Conservation (phyloP, 805 yeast species). For the Allodekkera sacchari region DNA sequence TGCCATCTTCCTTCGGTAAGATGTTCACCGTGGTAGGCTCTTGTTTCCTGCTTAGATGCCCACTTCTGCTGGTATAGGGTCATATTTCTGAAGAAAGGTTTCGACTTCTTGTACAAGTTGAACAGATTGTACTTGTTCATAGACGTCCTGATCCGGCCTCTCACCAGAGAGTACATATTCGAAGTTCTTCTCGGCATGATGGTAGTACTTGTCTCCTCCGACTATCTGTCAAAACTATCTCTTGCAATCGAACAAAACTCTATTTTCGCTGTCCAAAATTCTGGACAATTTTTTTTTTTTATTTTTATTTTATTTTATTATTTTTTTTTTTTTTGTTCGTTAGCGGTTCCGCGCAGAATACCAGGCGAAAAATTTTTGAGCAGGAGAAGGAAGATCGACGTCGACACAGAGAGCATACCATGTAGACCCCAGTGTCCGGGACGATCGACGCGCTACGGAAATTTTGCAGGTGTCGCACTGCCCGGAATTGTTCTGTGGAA, state of each 20-base stretch:
- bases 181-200: conserved; percentile 23
- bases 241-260: no score
- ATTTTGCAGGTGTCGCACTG: no score
- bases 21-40: conserved; percentile 95
- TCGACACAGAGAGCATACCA: neutral
- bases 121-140: conserved; percentile 88
- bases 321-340: no score
- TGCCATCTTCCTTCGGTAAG: conserved; percentile 80
- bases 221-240: neutral
- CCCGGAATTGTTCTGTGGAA: no score
- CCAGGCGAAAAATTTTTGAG: neutral
- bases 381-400: neutral
- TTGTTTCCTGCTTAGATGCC: conserved; percentile 82
- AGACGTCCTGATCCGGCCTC: conserved; percentile 65
- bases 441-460: no score
- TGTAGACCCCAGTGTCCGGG: no score
- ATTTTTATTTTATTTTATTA: no score
- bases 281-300: no score
- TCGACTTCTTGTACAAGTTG: conserved; percentile 72
- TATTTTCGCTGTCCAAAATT: no score
- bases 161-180: conserved; percentile 22
- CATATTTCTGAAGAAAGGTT: conserved; percentile 41
- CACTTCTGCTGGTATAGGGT: conserved; percentile 90
- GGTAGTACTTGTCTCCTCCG: neutral
- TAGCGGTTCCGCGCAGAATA: neutral